A percentile compares a stretch with the other conserved stretches of the same genome.
Conservation (phyloP, 108 stramenopile genomes). For the Cyclostephanos tholiformis region DNA sequence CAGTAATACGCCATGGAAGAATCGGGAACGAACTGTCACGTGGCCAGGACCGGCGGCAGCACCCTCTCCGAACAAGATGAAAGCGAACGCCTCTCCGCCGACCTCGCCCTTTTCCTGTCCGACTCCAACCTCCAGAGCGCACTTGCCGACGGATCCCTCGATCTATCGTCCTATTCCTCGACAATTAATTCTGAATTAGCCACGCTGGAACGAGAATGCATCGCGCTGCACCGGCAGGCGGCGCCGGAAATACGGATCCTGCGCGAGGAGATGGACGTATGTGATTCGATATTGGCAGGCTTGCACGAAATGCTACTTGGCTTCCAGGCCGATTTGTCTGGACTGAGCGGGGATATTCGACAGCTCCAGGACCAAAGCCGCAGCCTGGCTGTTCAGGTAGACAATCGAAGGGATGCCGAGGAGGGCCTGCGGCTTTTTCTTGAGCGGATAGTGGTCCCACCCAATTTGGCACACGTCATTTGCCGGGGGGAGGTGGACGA, state of each 20-base stretch:
- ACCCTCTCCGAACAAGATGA: slow-evolving; percentile 34
- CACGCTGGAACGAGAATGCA: slow-evolving; percentile 77
- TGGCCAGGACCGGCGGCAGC: slow-evolving; percentile 6
- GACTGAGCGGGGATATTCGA: slow-evolving; percentile 94
- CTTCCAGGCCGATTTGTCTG: slow-evolving; percentile 98
- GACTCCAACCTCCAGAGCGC: slow-evolving; percentile 77
- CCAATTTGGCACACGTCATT: slow-evolving; percentile 82
- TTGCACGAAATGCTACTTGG: slow-evolving; percentile 97
- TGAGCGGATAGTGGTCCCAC: slow-evolving; percentile 89
- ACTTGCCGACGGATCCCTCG: slow-evolving; percentile 83
- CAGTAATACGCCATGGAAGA: slow-evolving; percentile 6
- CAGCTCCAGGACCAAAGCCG: slow-evolving; percentile 93
- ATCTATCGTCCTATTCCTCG: slow-evolving; percentile 77
- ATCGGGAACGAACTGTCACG: slow-evolving; percentile 1
- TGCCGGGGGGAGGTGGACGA: slow-evolving; percentile 91
- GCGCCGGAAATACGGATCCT: slow-evolving; percentile 63
- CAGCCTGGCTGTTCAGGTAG: slow-evolving; percentile 83
- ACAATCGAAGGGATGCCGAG: slow-evolving; percentile 93
- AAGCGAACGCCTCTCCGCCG: slow-evolving; percentile 77
- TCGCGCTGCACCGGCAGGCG: slow-evolving; percentile 71
- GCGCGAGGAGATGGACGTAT: slow-evolving; percentile 85
- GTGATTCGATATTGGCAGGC: slow-evolving; percentile 91
- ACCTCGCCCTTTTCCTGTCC: slow-evolving; percentile 82
- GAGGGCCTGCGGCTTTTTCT: slow-evolving; percentile 88
- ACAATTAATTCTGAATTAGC: slow-evolving; percentile 79